Base-by-base conservation (phyloP, 2,329 filamentous ascomycete species). In the Colletotrichum eremochloae region DNA sequence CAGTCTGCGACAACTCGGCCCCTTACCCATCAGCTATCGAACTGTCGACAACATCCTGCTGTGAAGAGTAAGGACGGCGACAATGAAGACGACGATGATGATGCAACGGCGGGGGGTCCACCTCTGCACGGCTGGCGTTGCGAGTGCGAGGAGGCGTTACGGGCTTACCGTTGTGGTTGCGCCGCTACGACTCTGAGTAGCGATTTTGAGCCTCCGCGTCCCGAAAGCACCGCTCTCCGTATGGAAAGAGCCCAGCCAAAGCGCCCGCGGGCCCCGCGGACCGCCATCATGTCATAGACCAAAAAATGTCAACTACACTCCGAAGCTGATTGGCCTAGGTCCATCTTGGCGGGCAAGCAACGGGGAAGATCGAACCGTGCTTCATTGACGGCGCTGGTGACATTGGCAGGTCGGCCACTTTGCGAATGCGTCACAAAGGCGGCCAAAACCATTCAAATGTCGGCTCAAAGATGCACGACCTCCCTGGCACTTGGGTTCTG, bases 211-310 rank as follows among this genome's bases (percentile, higher is more conserved):
- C 50, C 4, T 20, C 56, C 69, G 69, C 53, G 48, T n/a, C 66
- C 70, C 70, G 70, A 69, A 55, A 38, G 31, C 53, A 60, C 66
- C 70, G 70, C n/a, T 14, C 38, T 56, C 66, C 66, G 66, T 9
- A 31, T 24, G 38, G 46, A 31, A 15, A 15, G 20, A 24, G 53
- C 14, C 33, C 20, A 3, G 36, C n/a, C n/a, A 29, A 20, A 24
- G 44, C 46, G 50, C 33, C 63, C 46, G 55, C 69, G 66, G 66
- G 46, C 66, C 60, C 69, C 24, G 24, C 24, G 1, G 24, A 24
- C 24, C 24, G 24, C 24, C 24, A 24, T 24, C 24, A 24, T 24
- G 1, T 24, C 24, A 24, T 1, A 24, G 24, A 24, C 24, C 24
- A 24, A 24, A 24, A 24, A 24, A 24, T 1, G 24, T 24, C 24